Evolutionary conservation across 371 early-diverging fungal species (phyloP).

Genomic region (Mortierella sp.): DNA sequence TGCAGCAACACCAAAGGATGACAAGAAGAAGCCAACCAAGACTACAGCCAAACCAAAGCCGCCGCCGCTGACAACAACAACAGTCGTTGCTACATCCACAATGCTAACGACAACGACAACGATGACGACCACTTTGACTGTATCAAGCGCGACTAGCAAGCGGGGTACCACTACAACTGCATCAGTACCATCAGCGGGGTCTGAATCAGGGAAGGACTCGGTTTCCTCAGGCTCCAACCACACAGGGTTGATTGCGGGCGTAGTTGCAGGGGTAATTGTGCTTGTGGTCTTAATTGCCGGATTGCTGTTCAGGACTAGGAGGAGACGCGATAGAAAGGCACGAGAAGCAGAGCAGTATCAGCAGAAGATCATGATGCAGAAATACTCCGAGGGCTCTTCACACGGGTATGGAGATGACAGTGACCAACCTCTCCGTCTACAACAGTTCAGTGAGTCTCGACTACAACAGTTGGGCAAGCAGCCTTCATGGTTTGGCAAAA

Average conservation of each 20-base stretch:
- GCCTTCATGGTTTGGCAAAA: conserved; percentile 30
- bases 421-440: conserved; percentile 9
- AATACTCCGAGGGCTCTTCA: conserved; percentile 22
- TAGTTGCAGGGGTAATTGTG: conserved; percentile 19
- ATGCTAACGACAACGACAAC: neutral
- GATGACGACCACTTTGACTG: neutral
- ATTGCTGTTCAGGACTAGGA: conserved; percentile 18
- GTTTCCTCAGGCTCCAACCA: conserved; percentile 1
- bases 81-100: neutral
- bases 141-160: too few species aligned
- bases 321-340: conserved; percentile 19
- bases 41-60: conserved; percentile 2
- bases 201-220: neutral
- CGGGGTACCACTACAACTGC: neutral
- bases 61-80: conserved; percentile 1
- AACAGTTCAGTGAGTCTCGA: neutral
- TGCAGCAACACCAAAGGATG: conserved; percentile 4
- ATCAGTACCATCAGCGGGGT: neutral
- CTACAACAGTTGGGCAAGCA: conserved; percentile 4
- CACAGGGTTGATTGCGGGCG: conserved; percentile 27
- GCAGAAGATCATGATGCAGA: conserved; percentile 21
- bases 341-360: conserved; percentile 25
- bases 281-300: conserved; percentile 17
- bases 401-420: conserved; percentile 14
- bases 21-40: neutral